These are phyloP conservation scores for Talaromyces wortmannii DNA, from an alignment of 495 filamentous ascomycete genomes.

Conservation along the genomic window DNA sequence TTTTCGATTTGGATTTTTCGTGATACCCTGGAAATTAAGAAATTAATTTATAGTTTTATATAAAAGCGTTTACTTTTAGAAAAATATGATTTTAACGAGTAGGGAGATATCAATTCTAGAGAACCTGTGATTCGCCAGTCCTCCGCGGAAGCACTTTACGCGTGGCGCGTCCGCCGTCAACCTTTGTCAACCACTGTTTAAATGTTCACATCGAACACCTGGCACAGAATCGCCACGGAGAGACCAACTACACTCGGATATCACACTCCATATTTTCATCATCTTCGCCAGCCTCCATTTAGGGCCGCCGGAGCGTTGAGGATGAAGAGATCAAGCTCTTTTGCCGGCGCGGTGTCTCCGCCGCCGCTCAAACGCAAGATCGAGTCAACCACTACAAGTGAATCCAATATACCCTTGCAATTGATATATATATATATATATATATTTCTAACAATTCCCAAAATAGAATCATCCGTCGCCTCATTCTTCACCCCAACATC, in stretches of 20 bases:
- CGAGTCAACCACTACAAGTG: constrained; percentile 69
- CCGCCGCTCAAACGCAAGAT: constrained; percentile 50
- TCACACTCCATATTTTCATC: too few relatives aligned
- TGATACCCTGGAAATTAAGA: neutral
- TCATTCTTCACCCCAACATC: constrained; percentile 88
- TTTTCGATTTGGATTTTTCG: neutral
- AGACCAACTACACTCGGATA: too few relatives aligned
- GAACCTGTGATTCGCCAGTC: too few relatives aligned
- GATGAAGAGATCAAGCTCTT: constrained; percentile 29
- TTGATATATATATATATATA: neutral
- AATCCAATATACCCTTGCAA: too few relatives aligned
- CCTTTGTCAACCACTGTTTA: too few relatives aligned
- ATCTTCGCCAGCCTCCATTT: neutral
- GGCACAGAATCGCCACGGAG: too few relatives aligned
- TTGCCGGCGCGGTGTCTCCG: constrained; percentile 28
- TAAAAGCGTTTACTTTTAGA: too few relatives aligned
- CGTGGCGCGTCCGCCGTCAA: neutral
- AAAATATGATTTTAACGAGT: too few relatives aligned
- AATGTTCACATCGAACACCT: too few relatives aligned
- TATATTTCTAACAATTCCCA: constrained; percentile 1
- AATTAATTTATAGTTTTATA: neutral
- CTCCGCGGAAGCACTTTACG: neutral
- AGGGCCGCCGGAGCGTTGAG: constrained; percentile 26
- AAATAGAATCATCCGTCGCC: constrained; percentile 59
- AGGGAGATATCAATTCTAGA: too few relatives aligned